phyloP scores from a whole-genome alignment of 2,329 filamentous ascomycete genomes.

The Cercospora nicotianae region DNA sequence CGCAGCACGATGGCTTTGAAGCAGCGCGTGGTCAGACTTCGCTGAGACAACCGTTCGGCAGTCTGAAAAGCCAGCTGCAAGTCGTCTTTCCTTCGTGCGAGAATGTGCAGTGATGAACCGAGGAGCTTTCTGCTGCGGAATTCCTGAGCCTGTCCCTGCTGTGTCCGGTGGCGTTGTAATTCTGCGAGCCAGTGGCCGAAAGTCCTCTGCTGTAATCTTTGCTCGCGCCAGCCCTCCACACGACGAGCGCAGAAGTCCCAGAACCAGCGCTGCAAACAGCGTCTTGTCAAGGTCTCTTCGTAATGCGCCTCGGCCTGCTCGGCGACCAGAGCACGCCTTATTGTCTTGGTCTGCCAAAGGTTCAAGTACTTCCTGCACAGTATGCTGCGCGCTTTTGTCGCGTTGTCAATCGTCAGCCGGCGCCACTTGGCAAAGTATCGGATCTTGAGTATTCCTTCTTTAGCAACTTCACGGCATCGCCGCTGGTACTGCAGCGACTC shows the following conservation, averaged over 20 bases:
- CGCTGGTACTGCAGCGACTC: conserved; percentile 64
- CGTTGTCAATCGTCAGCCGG: conserved; percentile 62
- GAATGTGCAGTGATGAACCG: background rate
- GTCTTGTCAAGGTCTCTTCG: conserved; percentile 34
- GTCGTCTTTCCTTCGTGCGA: conserved; percentile 1
- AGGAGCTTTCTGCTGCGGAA: conserved; percentile 7
- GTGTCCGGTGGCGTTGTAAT: conserved; percentile 5
- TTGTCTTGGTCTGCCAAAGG: conserved; percentile 52
- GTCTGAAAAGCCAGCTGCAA: conserved; percentile 5
- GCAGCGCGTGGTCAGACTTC: conserved; percentile 24
- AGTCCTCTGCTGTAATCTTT: conserved; percentile 25
- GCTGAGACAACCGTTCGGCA: conserved; percentile 10
- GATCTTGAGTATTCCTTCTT: conserved; percentile 56
- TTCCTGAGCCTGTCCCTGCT: conserved; percentile 20
- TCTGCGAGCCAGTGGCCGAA: conserved; percentile 18
- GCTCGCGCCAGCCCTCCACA: conserved; percentile 40
- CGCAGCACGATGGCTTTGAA: conserved; percentile 41
- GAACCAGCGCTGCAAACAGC: conserved; percentile 29
- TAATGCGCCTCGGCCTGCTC: conserved; percentile 32
- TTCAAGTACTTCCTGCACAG: conserved; percentile 56
- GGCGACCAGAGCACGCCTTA: conserved; percentile 22
- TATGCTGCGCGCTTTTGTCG: conserved; percentile 54
- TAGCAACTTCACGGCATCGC: conserved; percentile 49
- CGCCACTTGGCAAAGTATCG: conserved; percentile 70
- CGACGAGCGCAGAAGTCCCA: conserved; percentile 26